These are phyloP conservation scores for Tilletia walkeri DNA, from an alignment of 1,284 basidiomycete genomes.

Conservation along the genomic window DNA sequence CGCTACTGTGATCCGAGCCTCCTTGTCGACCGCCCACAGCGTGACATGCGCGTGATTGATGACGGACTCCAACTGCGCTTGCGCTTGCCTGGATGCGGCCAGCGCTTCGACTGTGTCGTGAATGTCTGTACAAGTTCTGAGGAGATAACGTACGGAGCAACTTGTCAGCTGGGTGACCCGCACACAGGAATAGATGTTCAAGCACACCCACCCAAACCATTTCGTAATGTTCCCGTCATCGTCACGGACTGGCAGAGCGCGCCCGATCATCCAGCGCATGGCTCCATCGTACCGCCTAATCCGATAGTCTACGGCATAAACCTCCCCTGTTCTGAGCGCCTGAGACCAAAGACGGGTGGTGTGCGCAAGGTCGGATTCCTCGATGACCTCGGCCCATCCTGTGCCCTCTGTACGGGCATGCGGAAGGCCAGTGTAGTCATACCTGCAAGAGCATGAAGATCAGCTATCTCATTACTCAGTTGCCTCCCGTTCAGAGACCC, in stretches of 20 bases:
- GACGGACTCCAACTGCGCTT: constrained; percentile 46
- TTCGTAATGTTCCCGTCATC: constrained; percentile 44
- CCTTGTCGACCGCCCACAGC: constrained; percentile 46
- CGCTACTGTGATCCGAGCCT: constrained; percentile 45
- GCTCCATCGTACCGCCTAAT: constrained; percentile 44
- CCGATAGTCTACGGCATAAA: constrained; percentile 46
- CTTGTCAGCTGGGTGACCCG: no score
- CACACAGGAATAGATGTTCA: no score
- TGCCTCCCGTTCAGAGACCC: no score
- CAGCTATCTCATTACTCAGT: no score
- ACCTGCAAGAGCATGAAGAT: not conserved
- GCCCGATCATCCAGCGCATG: constrained; percentile 52
- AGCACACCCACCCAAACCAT: constrained; percentile 48
- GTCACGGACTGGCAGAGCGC: constrained; percentile 49
- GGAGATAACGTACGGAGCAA: not conserved
- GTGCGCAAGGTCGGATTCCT: not conserved
- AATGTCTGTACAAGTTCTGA: constrained; percentile 44
- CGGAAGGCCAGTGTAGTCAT: not conserved
- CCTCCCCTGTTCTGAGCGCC: not conserved
- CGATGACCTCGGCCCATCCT: constrained; percentile 13
- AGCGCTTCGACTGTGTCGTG: constrained; percentile 49
- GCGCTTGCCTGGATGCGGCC: constrained; percentile 41
- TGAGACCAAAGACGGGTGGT: not conserved
- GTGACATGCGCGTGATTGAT: constrained; percentile 52
- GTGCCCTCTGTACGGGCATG: not conserved